These are phyloP conservation scores for Vitis hybrid DNA, from an alignment of 177 flowering plant genomes.

Conservation along the genomic window DNA sequence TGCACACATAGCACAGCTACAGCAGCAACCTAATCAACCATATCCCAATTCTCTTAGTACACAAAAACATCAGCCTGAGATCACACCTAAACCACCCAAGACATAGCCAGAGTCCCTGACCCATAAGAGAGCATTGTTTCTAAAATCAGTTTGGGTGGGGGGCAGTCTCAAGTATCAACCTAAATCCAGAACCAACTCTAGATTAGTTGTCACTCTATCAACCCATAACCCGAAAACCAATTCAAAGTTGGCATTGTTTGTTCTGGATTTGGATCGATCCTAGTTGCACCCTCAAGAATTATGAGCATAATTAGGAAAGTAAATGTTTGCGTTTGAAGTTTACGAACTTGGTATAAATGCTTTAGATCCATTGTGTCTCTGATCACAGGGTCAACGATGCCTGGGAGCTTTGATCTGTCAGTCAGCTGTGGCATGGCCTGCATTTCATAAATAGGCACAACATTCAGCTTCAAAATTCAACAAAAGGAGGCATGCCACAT, in stretches of 20 bases:
- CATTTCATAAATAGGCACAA: conserved; percentile 16
- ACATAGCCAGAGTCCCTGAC: no score
- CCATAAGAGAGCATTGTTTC: neutral
- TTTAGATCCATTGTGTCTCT: conserved; percentile 79
- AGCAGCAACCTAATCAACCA: conserved; percentile 74
- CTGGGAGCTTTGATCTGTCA: conserved; percentile 87
- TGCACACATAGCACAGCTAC: conserved; percentile 94
- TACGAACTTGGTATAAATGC: conserved; percentile 85
- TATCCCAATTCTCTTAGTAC: neutral
- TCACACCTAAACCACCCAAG: no score
- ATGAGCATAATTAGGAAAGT: no score
- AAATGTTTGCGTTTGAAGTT: no score
- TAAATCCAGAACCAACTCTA: neutral
- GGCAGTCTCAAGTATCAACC: conserved; percentile 12
- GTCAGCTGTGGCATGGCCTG: conserved; percentile 99
- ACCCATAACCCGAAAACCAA: no score
- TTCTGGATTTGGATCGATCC: no score
- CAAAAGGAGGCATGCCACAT: neutral
- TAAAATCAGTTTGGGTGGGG: conserved; percentile 1
- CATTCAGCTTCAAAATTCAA: neutral
- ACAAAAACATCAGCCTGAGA: neutral
- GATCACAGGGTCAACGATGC: conserved; percentile 84
- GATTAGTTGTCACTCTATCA: no score
- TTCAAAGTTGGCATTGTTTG: no score
- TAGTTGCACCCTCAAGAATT: no score